These are phyloP conservation scores for Drechslerella coelobrocha DNA, from an alignment of 2,329 filamentous ascomycete genomes.

Conservation along the genomic window DNA sequence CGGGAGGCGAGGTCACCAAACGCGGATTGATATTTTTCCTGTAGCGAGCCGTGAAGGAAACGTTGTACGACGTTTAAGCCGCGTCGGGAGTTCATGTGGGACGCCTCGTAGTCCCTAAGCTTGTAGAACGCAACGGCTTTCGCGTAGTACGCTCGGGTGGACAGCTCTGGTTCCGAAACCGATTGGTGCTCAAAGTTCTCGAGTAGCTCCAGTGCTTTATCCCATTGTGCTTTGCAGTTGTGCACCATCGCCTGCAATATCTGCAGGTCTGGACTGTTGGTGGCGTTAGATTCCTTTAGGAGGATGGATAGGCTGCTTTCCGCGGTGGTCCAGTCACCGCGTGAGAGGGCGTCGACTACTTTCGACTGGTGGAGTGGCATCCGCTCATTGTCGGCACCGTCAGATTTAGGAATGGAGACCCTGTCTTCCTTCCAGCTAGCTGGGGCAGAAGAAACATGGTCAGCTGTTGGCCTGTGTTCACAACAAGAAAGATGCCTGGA, in stretches of 20 bases:
- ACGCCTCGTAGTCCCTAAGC: conserved; percentile 38
- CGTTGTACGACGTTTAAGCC: conserved; percentile 30
- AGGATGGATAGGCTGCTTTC: conserved; percentile 28
- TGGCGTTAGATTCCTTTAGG: conserved; percentile 21
- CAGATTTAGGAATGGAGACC: not conserved
- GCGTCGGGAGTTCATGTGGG: conserved; percentile 36
- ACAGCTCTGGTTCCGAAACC: conserved; percentile 36
- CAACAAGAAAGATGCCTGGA: too few species aligned
- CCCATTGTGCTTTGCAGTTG: conserved; percentile 41
- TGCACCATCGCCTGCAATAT: conserved; percentile 37
- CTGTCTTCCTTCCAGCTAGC: conserved; percentile 8
- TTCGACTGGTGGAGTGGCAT: conserved; percentile 40
- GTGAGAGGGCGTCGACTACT: conserved; percentile 29
- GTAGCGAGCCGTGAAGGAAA: conserved; percentile 12
- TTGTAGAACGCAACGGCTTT: conserved; percentile 45
- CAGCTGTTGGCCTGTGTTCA: not conserved
- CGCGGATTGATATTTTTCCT: conserved; percentile 25
- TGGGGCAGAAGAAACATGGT: not conserved
- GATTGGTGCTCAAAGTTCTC: conserved; percentile 43
- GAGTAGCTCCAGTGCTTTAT: conserved; percentile 36
- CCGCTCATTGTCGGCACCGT: conserved; percentile 12
- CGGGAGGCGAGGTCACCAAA: conserved; percentile 36
- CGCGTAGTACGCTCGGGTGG: conserved; percentile 37
- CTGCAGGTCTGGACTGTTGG: conserved; percentile 32
- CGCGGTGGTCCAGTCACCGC: conserved; percentile 35